phyloP scores from a whole-genome alignment of 306 rosid genomes.

The Vachellia collinsii region DNA sequence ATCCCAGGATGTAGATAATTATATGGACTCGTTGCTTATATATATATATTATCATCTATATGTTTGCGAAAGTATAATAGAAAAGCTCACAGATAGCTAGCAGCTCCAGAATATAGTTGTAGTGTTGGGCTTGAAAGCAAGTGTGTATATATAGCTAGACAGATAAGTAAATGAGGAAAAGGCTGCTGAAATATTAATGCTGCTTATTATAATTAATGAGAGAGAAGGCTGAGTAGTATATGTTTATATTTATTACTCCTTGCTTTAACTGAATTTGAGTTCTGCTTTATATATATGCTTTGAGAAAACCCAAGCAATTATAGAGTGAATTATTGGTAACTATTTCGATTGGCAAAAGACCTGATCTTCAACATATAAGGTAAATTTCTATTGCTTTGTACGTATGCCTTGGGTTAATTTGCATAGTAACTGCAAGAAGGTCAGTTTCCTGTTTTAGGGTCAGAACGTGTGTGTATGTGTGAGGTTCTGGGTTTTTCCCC shows the following conservation, averaged over 20 bases:
- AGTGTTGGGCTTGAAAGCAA: background rate
- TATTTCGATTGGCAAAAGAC: slow-evolving; percentile 20
- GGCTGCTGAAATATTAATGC: background rate
- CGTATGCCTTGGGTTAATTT: background rate
- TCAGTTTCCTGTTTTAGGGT: background rate
- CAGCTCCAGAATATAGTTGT: background rate
- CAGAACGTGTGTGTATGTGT: background rate
- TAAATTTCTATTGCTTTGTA: slow-evolving; percentile 13
- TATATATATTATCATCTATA: no score
- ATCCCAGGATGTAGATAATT: background rate
- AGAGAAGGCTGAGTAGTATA: slow-evolving; percentile 14
- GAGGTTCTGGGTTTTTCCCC: no score
- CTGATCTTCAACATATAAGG: slow-evolving; percentile 15
- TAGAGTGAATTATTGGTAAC: background rate
- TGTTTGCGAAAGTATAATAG: background rate
- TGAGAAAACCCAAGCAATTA: slow-evolving; percentile 11
- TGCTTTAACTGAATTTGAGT: background rate
- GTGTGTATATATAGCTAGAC: background rate
- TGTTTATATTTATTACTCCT: background rate
- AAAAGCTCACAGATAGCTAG: background rate
- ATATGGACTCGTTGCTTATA: no score
- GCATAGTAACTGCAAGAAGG: background rate
- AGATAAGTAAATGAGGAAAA: background rate
- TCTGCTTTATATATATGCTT: slow-evolving; percentile 1
- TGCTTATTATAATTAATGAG: slow-evolving; percentile 22